Evolutionary conservation across 2,329 filamentous ascomycete species (phyloP).

Genomic region (Xylariaceae sp.): DNA sequence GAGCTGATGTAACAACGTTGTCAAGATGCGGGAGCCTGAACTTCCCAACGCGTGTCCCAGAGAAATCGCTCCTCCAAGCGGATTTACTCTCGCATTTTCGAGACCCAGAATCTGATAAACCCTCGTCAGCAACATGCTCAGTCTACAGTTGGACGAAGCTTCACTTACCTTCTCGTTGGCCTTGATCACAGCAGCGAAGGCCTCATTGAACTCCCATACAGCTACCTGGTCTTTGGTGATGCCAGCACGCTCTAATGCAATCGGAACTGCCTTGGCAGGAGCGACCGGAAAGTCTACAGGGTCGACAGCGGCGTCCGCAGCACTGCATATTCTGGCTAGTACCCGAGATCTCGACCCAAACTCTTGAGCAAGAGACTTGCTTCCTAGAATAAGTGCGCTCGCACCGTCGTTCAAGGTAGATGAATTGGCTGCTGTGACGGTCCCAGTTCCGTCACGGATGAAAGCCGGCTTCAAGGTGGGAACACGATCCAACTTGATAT

Average conservation of each 20-base stretch:
- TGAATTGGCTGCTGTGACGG: conserved; percentile 90
- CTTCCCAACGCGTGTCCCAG: conserved; percentile 89
- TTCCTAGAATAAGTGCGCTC: conserved; percentile 81
- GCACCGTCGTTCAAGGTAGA: conserved; percentile 95
- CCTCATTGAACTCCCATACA: conserved; percentile 98
- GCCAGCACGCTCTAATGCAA: conserved; percentile 82
- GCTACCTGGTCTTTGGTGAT: conserved; percentile 89
- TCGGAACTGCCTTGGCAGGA: conserved; percentile 84
- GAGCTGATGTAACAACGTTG: conserved; percentile 85
- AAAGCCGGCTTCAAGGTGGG: conserved; percentile 87
- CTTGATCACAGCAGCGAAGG: conserved; percentile 92
- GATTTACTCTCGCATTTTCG: conserved; percentile 76
- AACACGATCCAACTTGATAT: conserved; percentile 83
- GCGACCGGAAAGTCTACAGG: conserved; percentile 93
- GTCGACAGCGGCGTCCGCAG: conserved; percentile 86
- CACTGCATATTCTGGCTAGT: conserved; percentile 79
- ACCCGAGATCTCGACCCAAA: conserved; percentile 76
- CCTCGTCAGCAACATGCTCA: background rate
- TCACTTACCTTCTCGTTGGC: conserved; percentile 75
- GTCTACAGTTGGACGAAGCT: background rate
- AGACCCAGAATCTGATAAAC: conserved; percentile 67
- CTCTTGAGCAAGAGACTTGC: conserved; percentile 72
- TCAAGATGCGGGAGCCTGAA: conserved; percentile 86
- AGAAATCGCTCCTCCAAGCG: conserved; percentile 85
- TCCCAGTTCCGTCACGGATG: conserved; percentile 76